Conservation (phyloP, 805 yeast genomes). For the Ogataea salicorniae region DNA sequence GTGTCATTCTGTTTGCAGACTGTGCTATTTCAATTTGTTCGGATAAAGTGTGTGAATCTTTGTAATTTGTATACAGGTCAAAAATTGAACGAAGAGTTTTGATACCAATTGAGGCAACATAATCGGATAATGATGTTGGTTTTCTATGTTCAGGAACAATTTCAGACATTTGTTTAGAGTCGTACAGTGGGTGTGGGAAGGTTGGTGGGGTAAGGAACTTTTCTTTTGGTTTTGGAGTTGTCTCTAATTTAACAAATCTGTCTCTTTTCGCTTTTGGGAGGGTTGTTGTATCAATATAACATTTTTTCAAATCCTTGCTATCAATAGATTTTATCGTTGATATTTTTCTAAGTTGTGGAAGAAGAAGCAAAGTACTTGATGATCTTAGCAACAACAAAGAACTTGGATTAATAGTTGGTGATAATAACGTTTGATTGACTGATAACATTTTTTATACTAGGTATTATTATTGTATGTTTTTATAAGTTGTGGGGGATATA, state of each 20-base stretch:
- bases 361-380: too few relatives aligned
- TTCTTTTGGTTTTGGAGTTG: conserved; percentile 4
- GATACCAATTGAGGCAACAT: conserved; percentile 45
- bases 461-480: too few relatives aligned
- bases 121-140: conserved; percentile 45
- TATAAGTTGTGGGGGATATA: too few relatives aligned
- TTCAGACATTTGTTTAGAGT: conserved; percentile 32
- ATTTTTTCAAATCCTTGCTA: too few relatives aligned
- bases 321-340: too few relatives aligned
- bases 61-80: conserved; percentile 62
- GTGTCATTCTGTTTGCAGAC: conserved; percentile 48
- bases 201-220: conserved; percentile 26
- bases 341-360: too few relatives aligned
- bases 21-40: conserved; percentile 23
- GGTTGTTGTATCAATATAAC: too few relatives aligned
- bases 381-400: too few relatives aligned
- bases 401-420: too few relatives aligned
- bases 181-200: conserved; percentile 41
- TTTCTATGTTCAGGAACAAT: conserved; percentile 48
- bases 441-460: too few relatives aligned
- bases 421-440: too few relatives aligned
- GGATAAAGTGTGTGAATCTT: conserved; percentile 41
- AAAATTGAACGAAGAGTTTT: conserved; percentile 43
- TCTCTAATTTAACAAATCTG: not conserved
- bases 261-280: not conserved